phyloP scores from a whole-genome alignment of 352 stramenopile species.

The Phytopythium montanum region DNA sequence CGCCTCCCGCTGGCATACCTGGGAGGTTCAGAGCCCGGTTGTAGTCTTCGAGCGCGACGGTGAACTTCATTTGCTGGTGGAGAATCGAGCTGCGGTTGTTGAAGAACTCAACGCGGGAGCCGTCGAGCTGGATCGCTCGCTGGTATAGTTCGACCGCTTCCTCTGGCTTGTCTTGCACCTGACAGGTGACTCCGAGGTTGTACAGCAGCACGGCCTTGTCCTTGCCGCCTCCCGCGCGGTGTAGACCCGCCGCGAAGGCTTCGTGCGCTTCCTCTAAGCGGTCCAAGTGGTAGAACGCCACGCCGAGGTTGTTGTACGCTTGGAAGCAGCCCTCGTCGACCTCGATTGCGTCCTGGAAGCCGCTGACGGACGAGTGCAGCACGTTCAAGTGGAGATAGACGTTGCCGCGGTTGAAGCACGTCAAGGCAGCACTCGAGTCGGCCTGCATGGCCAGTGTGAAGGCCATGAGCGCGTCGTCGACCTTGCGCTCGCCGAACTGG shows the following conservation, averaged over 20 bases:
- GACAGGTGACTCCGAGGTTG: conserved; percentile 38
- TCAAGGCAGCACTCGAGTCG: conserved; percentile 25
- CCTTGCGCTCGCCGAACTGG: conserved; percentile 15
- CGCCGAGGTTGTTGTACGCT: conserved; percentile 47
- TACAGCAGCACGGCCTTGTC: conserved; percentile 37
- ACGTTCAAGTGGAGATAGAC: conserved; percentile 40
- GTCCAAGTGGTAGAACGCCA: conserved; percentile 40
- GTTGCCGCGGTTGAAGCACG: conserved; percentile 56
- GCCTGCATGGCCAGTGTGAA: conserved; percentile 52
- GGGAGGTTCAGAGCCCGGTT: conserved; percentile 28
- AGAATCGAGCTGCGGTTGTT: conserved; percentile 55
- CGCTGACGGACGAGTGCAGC: conserved; percentile 28
- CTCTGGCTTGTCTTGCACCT: conserved; percentile 32
- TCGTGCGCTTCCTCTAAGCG: conserved; percentile 42
- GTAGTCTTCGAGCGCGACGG: conserved; percentile 50
- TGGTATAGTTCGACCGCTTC: conserved; percentile 53
- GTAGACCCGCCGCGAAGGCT: conserved; percentile 31
- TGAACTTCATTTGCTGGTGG: conserved; percentile 50
- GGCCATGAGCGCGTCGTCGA: conserved; percentile 48
- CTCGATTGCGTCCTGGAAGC: conserved; percentile 50
- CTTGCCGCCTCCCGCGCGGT: conserved; percentile 20
- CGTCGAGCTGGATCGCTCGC: conserved; percentile 39
- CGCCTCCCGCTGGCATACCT: not conserved
- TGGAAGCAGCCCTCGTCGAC: conserved; percentile 29
- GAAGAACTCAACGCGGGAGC: conserved; percentile 39